Conservation (phyloP, 495 filamentous ascomycete species). For the Sordaria brevicollis region DNA sequence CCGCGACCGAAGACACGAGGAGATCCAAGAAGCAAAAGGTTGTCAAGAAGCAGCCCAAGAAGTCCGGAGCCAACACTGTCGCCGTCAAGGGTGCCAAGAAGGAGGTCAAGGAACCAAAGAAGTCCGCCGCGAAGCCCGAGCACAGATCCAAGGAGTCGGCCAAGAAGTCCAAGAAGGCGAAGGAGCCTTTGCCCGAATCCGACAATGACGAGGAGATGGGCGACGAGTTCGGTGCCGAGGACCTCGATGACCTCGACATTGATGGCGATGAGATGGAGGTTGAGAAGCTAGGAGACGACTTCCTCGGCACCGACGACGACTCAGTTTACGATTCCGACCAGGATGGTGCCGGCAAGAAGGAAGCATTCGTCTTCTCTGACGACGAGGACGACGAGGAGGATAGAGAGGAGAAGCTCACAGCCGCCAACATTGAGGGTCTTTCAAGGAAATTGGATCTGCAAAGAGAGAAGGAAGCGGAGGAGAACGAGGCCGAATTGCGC, state of each 20-base stretch:
- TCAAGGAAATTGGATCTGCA: slow-evolving; percentile 70
- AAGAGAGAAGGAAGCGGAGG: slow-evolving; percentile 57
- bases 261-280: slow-evolving; percentile 31
- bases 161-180: slow-evolving; percentile 38
- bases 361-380: slow-evolving; percentile 75
- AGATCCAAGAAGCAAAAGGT: slow-evolving; percentile 57
- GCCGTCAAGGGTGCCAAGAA: slow-evolving; percentile 25
- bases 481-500: slow-evolving; percentile 70
- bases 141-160: slow-evolving; percentile 6
- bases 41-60: slow-evolving; percentile 34
- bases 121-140: slow-evolving; percentile 2
- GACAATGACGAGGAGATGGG: slow-evolving; percentile 44
- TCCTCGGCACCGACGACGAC: slow-evolving; percentile 45
- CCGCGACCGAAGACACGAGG: slow-evolving; percentile 32
- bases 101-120: slow-evolving; percentile 6
- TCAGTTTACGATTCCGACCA: slow-evolving; percentile 71
- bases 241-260: slow-evolving; percentile 48
- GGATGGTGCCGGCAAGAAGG: slow-evolving; percentile 45
- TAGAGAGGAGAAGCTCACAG: slow-evolving; percentile 82
- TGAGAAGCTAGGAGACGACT: slow-evolving; percentile 40
- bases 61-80: slow-evolving; percentile 8
- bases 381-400: slow-evolving; percentile 88
- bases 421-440: slow-evolving; percentile 90
- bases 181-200: slow-evolving; percentile 30
- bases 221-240: slow-evolving; percentile 33